Percentiles rank a stretch among this genome's conserved stretches.
Evolutionary conservation across 2,329 filamentous ascomycete genomes (phyloP).

Genomic region (Ceratocystis cubensis): DNA sequence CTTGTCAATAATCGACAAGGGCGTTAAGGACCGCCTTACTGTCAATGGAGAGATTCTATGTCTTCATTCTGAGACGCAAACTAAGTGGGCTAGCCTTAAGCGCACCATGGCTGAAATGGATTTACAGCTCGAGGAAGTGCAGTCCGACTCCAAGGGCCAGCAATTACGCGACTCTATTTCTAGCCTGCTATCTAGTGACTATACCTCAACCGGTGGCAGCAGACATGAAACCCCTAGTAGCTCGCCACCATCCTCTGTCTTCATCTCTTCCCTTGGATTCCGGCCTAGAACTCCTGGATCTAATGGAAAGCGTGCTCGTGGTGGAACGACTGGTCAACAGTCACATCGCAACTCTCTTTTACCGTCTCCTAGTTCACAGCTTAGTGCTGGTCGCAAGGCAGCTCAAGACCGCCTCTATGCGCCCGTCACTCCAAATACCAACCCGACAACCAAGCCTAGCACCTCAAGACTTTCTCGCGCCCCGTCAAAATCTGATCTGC

Average conservation of each 20-base stretch:
- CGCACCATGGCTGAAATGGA: constrained; percentile 69
- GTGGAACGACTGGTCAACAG: constrained; percentile 36
- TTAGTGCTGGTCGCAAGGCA: constrained; percentile 33
- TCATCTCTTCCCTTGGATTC: constrained; percentile 44
- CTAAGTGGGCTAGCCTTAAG: constrained; percentile 67
- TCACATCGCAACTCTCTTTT: constrained; percentile 38
- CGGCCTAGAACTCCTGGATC: constrained; percentile 36
- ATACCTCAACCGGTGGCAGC: constrained; percentile 52
- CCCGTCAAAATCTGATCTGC: constrained; percentile 37
- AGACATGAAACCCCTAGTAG: constrained; percentile 58
- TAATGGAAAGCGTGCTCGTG: constrained; percentile 35
- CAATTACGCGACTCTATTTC: constrained; percentile 86
- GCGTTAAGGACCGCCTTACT: constrained; percentile 87
- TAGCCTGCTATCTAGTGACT: constrained; percentile 68
- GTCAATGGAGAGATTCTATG: constrained; percentile 92
- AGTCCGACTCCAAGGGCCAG: constrained; percentile 49
- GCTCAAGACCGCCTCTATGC: constrained; percentile 36
- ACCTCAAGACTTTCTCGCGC: constrained; percentile 32
- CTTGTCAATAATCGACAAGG: constrained; percentile 82
- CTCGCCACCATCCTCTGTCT: constrained; percentile 49
- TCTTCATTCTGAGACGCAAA: constrained; percentile 71
- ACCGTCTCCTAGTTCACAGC: constrained; percentile 31
- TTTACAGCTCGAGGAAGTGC: constrained; percentile 57
- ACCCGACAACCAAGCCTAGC: neutral
- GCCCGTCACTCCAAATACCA: constrained; percentile 24